Percentiles rank a stretch among this genome's conserved stretches.
Evolutionary conservation across 2,329 filamentous ascomycete species (phyloP).

Genomic region (Xylariaceae sp.): DNA sequence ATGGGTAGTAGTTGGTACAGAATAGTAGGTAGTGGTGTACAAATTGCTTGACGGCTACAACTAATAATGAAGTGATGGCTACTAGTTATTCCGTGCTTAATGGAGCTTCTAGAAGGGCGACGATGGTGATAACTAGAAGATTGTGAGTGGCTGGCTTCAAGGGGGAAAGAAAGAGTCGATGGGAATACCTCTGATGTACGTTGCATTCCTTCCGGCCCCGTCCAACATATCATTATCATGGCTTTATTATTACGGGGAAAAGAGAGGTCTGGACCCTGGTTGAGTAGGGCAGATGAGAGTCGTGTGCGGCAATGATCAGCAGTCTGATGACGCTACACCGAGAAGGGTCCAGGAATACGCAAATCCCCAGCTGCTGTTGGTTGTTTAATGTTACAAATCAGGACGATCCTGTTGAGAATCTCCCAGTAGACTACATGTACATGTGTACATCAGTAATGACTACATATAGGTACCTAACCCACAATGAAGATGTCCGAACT

Average conservation of each 20-base stretch:
- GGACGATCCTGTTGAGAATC: conserved; percentile 5
- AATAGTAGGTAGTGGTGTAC: too few species aligned
- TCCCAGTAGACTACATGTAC: too few species aligned
- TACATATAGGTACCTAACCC: too few species aligned
- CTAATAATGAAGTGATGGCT: too few species aligned
- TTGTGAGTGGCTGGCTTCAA: conserved; percentile 1
- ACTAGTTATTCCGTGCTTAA: not conserved
- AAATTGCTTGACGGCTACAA: too few species aligned
- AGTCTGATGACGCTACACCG: conserved; percentile 28
- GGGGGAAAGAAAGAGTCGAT: conserved; percentile 16
- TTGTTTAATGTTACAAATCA: conserved; percentile 7
- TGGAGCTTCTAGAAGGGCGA: not conserved
- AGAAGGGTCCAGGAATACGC: conserved; percentile 24
- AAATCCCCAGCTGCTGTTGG: conserved; percentile 10
- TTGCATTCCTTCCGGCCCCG: too few species aligned
- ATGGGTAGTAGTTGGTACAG: too few species aligned
- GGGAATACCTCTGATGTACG: too few species aligned
- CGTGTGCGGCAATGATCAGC: conserved; percentile 30
- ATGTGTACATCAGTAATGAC: too few species aligned
- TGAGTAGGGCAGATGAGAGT: conserved; percentile 21
- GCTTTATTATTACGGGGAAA: conserved; percentile 19
- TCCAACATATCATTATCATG: too few species aligned
- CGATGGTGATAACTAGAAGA: not conserved
- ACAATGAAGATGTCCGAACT: too few species aligned
- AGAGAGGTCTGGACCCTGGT: conserved; percentile 27